Base-by-base conservation (phyloP, 306 rosid species). In the Crotalaria pallida region DNA sequence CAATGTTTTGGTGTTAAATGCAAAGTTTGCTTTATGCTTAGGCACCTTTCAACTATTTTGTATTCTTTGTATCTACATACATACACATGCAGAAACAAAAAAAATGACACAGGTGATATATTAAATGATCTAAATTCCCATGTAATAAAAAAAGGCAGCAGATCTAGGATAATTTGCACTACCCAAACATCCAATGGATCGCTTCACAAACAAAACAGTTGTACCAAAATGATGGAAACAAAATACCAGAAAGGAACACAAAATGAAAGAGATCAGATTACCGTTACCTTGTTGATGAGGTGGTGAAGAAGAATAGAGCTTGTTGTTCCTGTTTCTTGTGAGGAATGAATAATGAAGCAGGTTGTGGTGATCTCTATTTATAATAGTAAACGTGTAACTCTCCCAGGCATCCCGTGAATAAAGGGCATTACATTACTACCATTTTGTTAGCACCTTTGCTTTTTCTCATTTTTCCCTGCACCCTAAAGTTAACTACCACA, bases 81-180 rank as follows among this genome's bases (percentile, higher is more conserved):
- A 24, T 10, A 6, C 10, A 62, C 73, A 64, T 7, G 13, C 12
- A 23, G 2, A 73, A 1, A 27, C 15, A 26, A 18, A 24, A 72
- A 49, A 60, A n/a, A n/a, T n/a, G n/a, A n/a, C 33, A 65, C 15
- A 52, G 47, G 36, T 43, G 31, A 60, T 73, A 70, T 7, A 36
- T 2, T n/a, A 29, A 23, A 68, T 52, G 70, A 50, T 26, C 5
- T 8, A 48, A 36, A 70, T 33, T 9, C 34, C 16, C 3, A 27
- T 21, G 33, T 1, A 58, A 72, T 11, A 27, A 68, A 76, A 31
- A 29, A 27, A 27, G 22, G 62, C 60, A 53, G 57, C 79, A 78
- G 82, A 88, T 82, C 88, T 55, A 72, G 13, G 33, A 22, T 4
- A 44, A 36, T 27, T 40, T 5, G 56, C 1, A 49, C n/a, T n/a